These are phyloP conservation scores for Brasenia schreberi DNA, from an alignment of 164 flowering plant genomes.

Conservation along the genomic window DNA sequence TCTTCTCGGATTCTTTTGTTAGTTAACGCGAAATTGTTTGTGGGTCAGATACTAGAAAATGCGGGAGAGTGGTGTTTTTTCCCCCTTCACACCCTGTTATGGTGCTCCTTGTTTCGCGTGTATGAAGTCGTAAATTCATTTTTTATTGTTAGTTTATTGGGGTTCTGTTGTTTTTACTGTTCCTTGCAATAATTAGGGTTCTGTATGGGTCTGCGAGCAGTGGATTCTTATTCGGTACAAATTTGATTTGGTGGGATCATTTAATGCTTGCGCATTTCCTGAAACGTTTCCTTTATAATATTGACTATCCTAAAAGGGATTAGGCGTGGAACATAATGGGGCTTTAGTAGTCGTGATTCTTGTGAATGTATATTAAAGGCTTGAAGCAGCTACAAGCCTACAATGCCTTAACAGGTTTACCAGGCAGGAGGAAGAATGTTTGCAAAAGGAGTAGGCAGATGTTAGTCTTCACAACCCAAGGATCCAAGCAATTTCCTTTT, in stretches of 20 bases:
- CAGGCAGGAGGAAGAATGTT: background rate
- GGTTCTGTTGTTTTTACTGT: background rate
- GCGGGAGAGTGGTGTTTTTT: background rate
- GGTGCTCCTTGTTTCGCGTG: background rate
- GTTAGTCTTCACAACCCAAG: background rate
- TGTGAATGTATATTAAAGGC: background rate
- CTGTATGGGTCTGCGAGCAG: background rate
- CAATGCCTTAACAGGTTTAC: background rate
- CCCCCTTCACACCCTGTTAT: background rate
- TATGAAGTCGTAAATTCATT: background rate
- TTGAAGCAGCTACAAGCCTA: background rate
- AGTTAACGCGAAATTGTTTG: background rate
- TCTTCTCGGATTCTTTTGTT: background rate
- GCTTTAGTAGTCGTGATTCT: background rate
- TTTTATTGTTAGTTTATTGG: background rate
- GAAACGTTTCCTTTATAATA: background rate
- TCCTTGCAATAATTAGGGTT: background rate
- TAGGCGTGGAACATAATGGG: background rate
- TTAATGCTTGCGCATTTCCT: background rate
- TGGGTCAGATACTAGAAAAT: background rate
- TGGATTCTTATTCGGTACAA: background rate
- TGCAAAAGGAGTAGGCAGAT: background rate
- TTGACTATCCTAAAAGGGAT: background rate
- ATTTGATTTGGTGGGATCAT: background rate
- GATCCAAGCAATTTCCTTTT: background rate